Base-by-base conservation (phyloP, 345 rosid genomes). In the Psidium guajava region DNA sequence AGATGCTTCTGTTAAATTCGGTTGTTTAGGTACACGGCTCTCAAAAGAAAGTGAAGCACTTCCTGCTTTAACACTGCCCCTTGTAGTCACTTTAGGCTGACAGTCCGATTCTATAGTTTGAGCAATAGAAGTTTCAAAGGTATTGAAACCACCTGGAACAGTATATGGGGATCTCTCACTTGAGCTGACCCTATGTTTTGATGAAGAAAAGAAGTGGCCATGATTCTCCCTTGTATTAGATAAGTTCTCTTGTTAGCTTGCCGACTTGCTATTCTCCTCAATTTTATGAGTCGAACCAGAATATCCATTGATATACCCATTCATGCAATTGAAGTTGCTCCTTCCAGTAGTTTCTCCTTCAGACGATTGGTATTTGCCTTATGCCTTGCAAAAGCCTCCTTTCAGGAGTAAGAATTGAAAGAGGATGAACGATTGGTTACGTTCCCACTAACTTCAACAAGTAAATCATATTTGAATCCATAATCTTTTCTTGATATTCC, bases 401-500 rank as follows among this genome's bases (percentile, higher is more conserved):
- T 89, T 28, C 82, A 51, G 58, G 89, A 40, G 83, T 83, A 82
- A 77, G 82, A 87, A 87, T 77, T 84, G 18, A 84, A 89, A 85
- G 87, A 85, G 56, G 85, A 47, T 54, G 82, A 83, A 86, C 82
- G 59, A 54, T 85, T 86, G 56, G 86, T 81, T 85, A 89, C 83
- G 64, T 82, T 87, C 64, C 89, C 84, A 57, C 57, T 82, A 82
- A 84, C 54, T 89, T 90, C 92, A 84, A 87, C 88, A 51, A 77
- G 84, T 82, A 88, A 86, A 90, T 91, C 89, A 86, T 85, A 64
- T 22, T 86, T 61, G 84, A 52, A 82, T 55, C 73, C 81, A 64
- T 86, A 90, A 80, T 88, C 91, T 83, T 89, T 91, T 91, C 89
- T 89, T 82, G 86, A 87, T 87, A 90, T 86, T 84, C 91, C 95